These are phyloP conservation scores for Sugiyamaella castrensis DNA, from an alignment of 1,139 yeast species.

Conservation along the genomic window DNA sequence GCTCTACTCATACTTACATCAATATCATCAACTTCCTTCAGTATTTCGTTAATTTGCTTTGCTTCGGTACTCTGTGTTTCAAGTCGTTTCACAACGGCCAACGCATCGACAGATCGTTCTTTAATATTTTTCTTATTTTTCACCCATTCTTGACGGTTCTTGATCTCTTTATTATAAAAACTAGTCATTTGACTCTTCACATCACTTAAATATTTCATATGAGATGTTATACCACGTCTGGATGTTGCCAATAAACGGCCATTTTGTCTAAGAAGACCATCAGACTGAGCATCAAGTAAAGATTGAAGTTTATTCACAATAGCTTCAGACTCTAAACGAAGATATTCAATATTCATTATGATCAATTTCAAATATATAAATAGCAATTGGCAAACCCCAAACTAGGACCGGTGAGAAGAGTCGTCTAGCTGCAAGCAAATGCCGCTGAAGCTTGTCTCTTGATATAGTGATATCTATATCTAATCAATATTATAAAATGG, in stretches of 20 bases:
- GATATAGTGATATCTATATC: too few relatives aligned
- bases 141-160: conserved; percentile 19
- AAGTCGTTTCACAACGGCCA: conserved; percentile 16
- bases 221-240: conserved; percentile 23
- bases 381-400: too few relatives aligned
- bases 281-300: conserved; percentile 28
- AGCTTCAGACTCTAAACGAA: conserved; percentile 12
- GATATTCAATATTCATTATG: conserved; percentile 12
- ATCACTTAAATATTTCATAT: conserved; percentile 21
- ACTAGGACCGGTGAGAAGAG: too few relatives aligned
- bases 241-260: conserved; percentile 24
- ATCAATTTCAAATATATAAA: too few relatives aligned
- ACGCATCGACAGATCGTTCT: conserved; percentile 15
- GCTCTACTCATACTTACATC: conserved; percentile 14
- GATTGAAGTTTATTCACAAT: conserved; percentile 20
- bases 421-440: too few relatives aligned
- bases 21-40: conserved; percentile 4
- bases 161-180: conserved; percentile 18
- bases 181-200: conserved; percentile 20
- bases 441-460: too few relatives aligned
- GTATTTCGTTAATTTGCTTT: conserved; percentile 7
- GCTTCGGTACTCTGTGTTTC: conserved; percentile 18
- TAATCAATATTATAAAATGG: too few relatives aligned
- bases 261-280: conserved; percentile 23
- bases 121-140: conserved; percentile 15